Evolutionary conservation across 2,329 filamentous ascomycete species (phyloP).

Genomic region (Xylaria hypoxylon): DNA sequence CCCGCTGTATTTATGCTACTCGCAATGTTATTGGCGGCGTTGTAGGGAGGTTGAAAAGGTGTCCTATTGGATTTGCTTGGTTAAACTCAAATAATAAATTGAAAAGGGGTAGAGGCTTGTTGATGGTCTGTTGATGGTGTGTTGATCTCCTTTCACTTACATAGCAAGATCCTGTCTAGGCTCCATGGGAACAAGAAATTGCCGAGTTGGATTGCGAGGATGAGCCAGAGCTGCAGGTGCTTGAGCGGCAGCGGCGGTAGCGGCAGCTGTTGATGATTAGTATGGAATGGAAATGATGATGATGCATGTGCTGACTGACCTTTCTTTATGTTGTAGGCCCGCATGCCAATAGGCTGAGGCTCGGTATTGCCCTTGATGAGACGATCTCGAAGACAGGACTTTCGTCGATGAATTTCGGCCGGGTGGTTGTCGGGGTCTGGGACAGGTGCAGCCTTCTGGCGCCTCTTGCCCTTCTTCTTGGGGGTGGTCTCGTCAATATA

Average conservation of each 20-base stretch:
- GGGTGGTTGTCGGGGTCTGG: background rate
- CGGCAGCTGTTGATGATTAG: conserved; percentile 16
- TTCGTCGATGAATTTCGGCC: conserved; percentile 7
- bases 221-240: background rate
- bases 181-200: conserved; percentile 19
- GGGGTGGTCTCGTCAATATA: background rate
- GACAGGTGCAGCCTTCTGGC: background rate
- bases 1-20: background rate
- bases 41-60: too few relatives aligned
- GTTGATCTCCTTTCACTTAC: background rate
- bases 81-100: background rate
- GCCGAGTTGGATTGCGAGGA: background rate
- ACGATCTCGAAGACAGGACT: conserved; percentile 20
- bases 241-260: background rate
- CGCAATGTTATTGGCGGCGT: background rate
- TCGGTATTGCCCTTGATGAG: conserved; percentile 25
- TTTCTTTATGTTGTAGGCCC: conserved; percentile 19
- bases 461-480: background rate
- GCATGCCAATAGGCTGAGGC: conserved; percentile 31
- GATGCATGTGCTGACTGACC: conserved; percentile 1
- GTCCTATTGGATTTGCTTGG: background rate
- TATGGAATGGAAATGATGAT: background rate
- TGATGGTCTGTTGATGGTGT: too few relatives aligned
- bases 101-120: background rate
- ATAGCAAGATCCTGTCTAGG: background rate